Base-by-base conservation (phyloP, 2,329 filamentous ascomycete species). In the Aureobasidium pullulans region DNA sequence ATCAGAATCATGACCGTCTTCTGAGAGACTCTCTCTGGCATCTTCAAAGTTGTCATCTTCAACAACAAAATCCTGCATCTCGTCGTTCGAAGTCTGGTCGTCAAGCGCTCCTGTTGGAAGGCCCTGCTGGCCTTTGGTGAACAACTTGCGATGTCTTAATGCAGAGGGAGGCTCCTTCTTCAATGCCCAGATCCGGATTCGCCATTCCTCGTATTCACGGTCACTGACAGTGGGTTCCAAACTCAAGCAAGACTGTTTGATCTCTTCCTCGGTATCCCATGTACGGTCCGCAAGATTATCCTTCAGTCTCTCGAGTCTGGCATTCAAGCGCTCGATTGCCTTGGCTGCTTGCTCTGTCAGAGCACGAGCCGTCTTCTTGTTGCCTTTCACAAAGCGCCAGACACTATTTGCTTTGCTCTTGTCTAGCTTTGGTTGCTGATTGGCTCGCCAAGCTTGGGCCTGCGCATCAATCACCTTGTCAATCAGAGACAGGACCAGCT, bases 191-290 rank as follows among this genome's bases (percentile, higher is more conserved):
- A 78, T 67, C 9, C 68, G 66, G 36, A 77, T 69, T 50, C 75
- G 75, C 77, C 78, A 84, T 31, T 68, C 66, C 8, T 79, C 69
- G 40, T 81, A 71, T 66, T 86, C 75, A 50, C 81, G 80, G 58
- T 87, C 80, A 37, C 82, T 79, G 0, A 96, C 72, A 3, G 79
- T 90, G 4, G 77, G 74, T 61, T 93, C 84, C 58, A 96, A 74
- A 37, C 74, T 79, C 10, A 74, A 71, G 50, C 84, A 84, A 65
- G 84, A 81, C 6, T 72, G 73, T 29, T 76, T 73, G 13, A 94
- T 68, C 13, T 84, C 77, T 1, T 71, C 66, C 23, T 75, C 73
- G 7, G 75, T 81, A 10, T 72, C 69, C 81, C 85, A 90, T 32
- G 76, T 68, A 15, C 79, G 73, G 1, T 69, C 65, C 23, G 77